phyloP scores from a whole-genome alignment of 192 early-diverging fungal species.

The Coemansia sp. region DNA sequence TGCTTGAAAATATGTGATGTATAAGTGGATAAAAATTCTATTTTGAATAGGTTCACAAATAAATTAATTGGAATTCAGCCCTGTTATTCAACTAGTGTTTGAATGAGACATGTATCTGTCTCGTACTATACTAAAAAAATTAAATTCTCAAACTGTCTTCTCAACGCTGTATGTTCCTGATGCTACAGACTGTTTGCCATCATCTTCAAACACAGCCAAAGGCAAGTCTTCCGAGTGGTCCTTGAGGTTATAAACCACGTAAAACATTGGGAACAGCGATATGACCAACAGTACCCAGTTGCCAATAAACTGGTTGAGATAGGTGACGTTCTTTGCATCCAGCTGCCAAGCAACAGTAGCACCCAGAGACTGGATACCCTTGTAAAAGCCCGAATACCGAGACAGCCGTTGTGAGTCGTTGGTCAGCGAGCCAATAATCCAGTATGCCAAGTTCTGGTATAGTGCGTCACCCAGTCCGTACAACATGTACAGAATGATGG shows the following conservation, averaged over 20 bases:
- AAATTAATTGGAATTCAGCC: no score
- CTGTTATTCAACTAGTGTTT: no score
- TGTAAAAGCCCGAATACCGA: slow-evolving; percentile 85
- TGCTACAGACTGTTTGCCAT: no score
- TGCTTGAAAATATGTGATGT: no score
- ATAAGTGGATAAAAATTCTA: no score
- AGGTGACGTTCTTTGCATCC: slow-evolving; percentile 57
- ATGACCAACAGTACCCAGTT: slow-evolving; percentile 59
- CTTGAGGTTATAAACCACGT: slow-evolving; percentile 53
- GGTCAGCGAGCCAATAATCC: slow-evolving; percentile 82
- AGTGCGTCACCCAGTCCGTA: slow-evolving; percentile 81
- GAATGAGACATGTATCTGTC: no score
- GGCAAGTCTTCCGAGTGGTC: slow-evolving; percentile 40
- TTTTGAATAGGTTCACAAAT: no score
- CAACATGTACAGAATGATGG: slow-evolving; percentile 69
- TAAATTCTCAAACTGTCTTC: no score
- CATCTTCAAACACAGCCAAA: no score
- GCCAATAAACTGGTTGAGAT: slow-evolving; percentile 56
- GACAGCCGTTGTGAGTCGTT: slow-evolving; percentile 74
- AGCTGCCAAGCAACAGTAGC: slow-evolving; percentile 71
- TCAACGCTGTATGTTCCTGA: no score
- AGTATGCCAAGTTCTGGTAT: slow-evolving; percentile 80
- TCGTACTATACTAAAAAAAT: no score
- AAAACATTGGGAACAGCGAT: slow-evolving; percentile 55
- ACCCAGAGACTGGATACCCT: slow-evolving; percentile 80